Evolutionary conservation across 176 grass and related monocot species (phyloP), one percentile per base, ranked within the genome.

Genomic region (Poa annua): DNA sequence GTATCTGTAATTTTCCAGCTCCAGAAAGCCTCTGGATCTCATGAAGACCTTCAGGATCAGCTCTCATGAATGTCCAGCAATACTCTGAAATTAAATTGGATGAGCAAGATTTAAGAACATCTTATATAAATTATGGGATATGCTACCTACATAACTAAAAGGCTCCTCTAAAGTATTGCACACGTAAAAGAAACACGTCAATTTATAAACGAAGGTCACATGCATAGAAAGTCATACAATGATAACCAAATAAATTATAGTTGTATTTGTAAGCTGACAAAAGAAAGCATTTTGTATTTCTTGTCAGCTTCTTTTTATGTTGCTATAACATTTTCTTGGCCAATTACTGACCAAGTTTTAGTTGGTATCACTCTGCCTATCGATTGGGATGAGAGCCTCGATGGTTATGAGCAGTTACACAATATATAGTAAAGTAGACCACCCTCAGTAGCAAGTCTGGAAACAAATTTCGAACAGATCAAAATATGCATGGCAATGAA

Each of bases 31-130:
- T 91, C 26, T 85, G 87, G 74, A 98, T 92, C 81, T 93, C 92
- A 56, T 98, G 74, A 78, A 98, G 85, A 49, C 96, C 96, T 82
- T 98, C 96, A 57, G 77, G 64, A 64, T 98, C 96, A 82, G 92
- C 92, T 87, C 96, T 90, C 96, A 98, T 98, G 85, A 93, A 98
- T 65, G 96, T 98, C 96, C 96, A 98, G 39, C 67, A 93, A 88
- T 98, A 98, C n/a, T 88, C 96, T 98, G 87, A 80, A 86, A 84
- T 82, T 88, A 25, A 14, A 35, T 63, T 63, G 66, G 48, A 66
- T 17, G 45, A 76, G 75, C 72, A 75, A 5, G 16, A 32, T 24
- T 79, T 64, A 38, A 85, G 78, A 68, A 22, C 45, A 16, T 85
- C 52, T 77, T 84, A 42, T 26, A 19, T 77, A 62, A 77, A 70